Conservation (phyloP, 257 asterid genomes). For the Jacaranda copaia region DNA sequence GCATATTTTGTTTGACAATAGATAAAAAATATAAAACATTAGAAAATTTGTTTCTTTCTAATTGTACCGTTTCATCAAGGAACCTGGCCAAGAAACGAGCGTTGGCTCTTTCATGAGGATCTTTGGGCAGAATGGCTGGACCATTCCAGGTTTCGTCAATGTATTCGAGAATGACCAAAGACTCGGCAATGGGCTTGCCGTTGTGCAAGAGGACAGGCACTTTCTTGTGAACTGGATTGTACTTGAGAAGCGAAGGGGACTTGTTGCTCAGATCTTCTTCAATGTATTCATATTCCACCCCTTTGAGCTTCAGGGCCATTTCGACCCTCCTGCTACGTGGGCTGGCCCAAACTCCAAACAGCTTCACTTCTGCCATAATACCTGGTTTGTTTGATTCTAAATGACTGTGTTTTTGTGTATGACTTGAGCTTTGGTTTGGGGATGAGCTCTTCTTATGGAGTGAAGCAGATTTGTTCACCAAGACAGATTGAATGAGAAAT, state of each 20-base stretch:
- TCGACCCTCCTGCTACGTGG: slow-evolving; percentile 27
- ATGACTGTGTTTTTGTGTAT: neutral
- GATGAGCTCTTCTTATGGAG: too few species aligned
- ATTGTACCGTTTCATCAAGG: slow-evolving; percentile 55
- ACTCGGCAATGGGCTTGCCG: slow-evolving; percentile 54
- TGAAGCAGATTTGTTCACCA: too few species aligned
- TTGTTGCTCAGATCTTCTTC: slow-evolving; percentile 48
- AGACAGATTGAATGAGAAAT: too few species aligned
- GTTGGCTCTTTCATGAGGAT: slow-evolving; percentile 50
- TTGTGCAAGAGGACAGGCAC: slow-evolving; percentile 44
- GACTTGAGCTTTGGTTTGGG: too few species aligned
- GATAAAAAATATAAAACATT: too few species aligned
- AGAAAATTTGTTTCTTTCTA: too few species aligned
- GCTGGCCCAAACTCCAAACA: slow-evolving; percentile 39
- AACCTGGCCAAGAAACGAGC: slow-evolving; percentile 64
- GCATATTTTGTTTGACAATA: too few species aligned
- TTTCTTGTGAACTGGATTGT: slow-evolving; percentile 54
- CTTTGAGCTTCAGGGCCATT: slow-evolving; percentile 52
- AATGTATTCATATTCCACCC: slow-evolving; percentile 49
- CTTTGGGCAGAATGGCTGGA: slow-evolving; percentile 47
- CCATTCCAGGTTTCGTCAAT: slow-evolving; percentile 57
- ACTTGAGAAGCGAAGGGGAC: slow-evolving; percentile 47
- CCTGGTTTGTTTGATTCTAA: neutral
- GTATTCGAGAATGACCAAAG: slow-evolving; percentile 57
- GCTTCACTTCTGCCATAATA: slow-evolving; percentile 52